These are phyloP conservation scores for Coelastrella sp. DNA, from an alignment of 139 green algal genomes.

Conservation along the genomic window DNA sequence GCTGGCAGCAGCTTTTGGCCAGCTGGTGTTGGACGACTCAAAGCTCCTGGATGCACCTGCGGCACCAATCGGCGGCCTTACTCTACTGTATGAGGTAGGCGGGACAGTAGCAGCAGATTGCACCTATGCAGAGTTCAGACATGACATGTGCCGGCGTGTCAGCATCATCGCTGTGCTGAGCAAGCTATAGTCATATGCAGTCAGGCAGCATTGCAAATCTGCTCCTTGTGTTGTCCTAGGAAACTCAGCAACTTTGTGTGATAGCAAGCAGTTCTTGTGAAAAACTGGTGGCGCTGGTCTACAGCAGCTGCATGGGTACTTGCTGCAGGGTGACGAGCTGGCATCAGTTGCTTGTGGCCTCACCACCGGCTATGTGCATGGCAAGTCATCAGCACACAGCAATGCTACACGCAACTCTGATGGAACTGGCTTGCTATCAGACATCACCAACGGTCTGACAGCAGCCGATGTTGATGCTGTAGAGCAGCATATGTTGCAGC, in stretches of 20 bases:
- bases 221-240: no score
- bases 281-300: no score
- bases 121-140: no score
- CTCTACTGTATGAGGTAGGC: conserved; percentile 26
- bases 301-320: no score
- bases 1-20: neutral
- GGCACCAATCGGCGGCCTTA: neutral
- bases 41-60: neutral
- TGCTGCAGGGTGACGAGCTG: conserved; percentile 43
- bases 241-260: no score
- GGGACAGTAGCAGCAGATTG: neutral
- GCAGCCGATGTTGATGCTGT: conserved; percentile 59
- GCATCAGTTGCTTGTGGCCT: conserved; percentile 27
- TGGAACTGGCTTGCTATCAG: neutral
- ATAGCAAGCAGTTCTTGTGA: no score
- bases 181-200: no score
- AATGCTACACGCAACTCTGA: neutral
- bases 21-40: neutral
- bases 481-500: conserved; percentile 61
- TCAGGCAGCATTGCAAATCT: no score
- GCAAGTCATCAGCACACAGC: neutral
- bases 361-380: conserved; percentile 29
- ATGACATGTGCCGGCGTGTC: no score
- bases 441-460: conserved; percentile 2
- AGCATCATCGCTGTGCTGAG: no score